Base-by-base conservation (phyloP, 805 yeast genomes). In the Kazachstania viticola region DNA sequence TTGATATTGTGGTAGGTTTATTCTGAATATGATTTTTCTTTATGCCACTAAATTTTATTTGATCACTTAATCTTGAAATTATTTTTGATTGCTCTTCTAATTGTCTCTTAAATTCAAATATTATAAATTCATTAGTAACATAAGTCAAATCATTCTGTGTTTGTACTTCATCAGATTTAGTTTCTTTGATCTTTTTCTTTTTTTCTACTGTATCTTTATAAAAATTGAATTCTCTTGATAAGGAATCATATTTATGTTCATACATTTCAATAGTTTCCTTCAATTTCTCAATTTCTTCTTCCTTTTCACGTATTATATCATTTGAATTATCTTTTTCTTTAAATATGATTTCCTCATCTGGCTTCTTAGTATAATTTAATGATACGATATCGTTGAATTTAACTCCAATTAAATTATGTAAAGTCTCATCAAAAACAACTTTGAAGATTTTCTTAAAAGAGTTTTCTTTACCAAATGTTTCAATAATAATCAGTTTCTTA, bases 401-500 rank as follows among this genome's bases (percentile, higher is more conserved):
- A n/a, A 44, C 39, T 3, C 64, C 63, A 6, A 54, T 36, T 15
- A 61, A 36, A 5, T 54, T 49, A 13, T 46, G 39, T 19, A 43
- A 37, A 42, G 58, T 55, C 14, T 58, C 61, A 8, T 49, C 42
- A 16, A 39, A 14, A 13, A 28, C 23, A n/a, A 39, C 27, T 35
- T 51, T 60, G 31, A 49, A 45, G 1, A 61, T 44, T 29, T 54
- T 53, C 26, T 43, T 42, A 27, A 45, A 42, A n/a, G 47, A 45
- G 17, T 57, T 48, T 5, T 49, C 52, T 14, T 39, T 46, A 9
- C 54, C 42, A 36, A 51, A 60, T n/a, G 51, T 45, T 13, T 37
- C 46, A 9, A 58, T 31, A 8, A 51, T 45, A 14, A 38, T 37
- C 22, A 26, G 1, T 25, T 33, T 22, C 13, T 31, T 19, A 11